Base-by-base conservation (phyloP, 2,329 filamentous ascomycete genomes). In the Zymoseptoria brevis region DNA sequence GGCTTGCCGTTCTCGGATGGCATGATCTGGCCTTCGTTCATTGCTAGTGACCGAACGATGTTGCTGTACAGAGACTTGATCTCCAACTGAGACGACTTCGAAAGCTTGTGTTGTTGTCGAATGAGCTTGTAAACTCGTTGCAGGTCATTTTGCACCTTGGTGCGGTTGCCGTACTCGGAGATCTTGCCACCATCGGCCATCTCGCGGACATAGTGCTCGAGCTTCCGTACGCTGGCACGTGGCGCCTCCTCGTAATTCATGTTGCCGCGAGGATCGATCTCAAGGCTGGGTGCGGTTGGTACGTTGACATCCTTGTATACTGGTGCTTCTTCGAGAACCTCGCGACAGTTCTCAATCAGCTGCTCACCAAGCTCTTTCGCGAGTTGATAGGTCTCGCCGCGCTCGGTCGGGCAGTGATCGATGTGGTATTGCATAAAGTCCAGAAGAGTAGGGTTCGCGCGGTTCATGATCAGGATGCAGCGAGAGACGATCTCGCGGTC, bases 391-490 rank as follows among this genome's bases (percentile, higher is more conserved):
- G 94, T 99, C 79, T 99, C 94, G 60, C 94, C 94, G 55, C 93
- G 88, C 72, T 99, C 92, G 0, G 92, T 92, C 0, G 94, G 94
- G 79, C 93, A 97, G 79, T 97, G 94, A 71, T 99, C 94, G 71
- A 99, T 99, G 78, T 99, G 94, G 70, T 99, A 97, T 74, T 99
- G 94, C 94, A 99, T 99, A 77, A 96, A 99, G 68, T 99, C 93
- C 60, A 99, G 83, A 1, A 99, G 85, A 41, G 90, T 88, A 2
- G 94, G 94, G 74, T 97, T 99, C 35, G 94, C 96, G 63, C 94
- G 89, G 80, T 96, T 99, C 94, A 99, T 99, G 77, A 99, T 94
- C 67, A 90, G 89, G 71, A 99, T 97, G 78, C 94, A 99, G 74
- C 92, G 92, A 77, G 92, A 96, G 73, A 99, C 94, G 69, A 97